Evolutionary conservation across 176 grass and related monocot species (phyloP).

Genomic region (Oryza punctata): DNA sequence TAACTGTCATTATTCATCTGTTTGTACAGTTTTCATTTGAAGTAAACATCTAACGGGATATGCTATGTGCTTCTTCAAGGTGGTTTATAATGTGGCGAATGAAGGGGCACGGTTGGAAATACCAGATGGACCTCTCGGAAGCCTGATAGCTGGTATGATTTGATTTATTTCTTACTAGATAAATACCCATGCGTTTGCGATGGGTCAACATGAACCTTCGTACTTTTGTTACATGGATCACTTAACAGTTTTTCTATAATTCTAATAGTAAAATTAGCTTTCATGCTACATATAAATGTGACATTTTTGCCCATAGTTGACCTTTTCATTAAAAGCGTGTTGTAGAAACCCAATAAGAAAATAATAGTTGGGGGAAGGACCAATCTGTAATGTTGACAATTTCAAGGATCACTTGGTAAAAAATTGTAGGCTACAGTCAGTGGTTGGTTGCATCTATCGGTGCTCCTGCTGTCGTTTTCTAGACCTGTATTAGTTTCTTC

Average conservation of each 20-base stretch:
- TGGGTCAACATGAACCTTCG: background rate
- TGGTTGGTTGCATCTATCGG: background rate
- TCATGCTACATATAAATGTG: background rate
- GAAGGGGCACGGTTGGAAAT: slow-evolving; percentile 88
- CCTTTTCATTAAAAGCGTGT: background rate
- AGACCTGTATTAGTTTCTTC: background rate
- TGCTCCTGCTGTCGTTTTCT: background rate
- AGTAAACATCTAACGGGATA: slow-evolving; percentile 10
- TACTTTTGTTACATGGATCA: background rate
- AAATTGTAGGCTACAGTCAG: background rate
- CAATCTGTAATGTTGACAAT: background rate
- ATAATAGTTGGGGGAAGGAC: background rate
- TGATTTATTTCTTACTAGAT: slow-evolving; percentile 9
- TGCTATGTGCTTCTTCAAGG: slow-evolving; percentile 51
- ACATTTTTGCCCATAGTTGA: background rate
- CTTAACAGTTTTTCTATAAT: background rate
- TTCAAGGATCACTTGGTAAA: background rate
- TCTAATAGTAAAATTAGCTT: background rate
- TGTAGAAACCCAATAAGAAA: background rate
- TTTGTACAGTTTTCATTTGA: background rate
- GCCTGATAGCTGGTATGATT: slow-evolving; percentile 77
- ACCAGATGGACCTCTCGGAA: slow-evolving; percentile 91
- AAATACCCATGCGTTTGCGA: background rate
- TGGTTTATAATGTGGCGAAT: slow-evolving; percentile 91
- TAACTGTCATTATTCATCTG: slow-evolving; percentile 36